These are phyloP conservation scores for Stagonosporopsis rhizophila DNA, from an alignment of 2,329 filamentous ascomycete genomes.

Conservation along the genomic window DNA sequence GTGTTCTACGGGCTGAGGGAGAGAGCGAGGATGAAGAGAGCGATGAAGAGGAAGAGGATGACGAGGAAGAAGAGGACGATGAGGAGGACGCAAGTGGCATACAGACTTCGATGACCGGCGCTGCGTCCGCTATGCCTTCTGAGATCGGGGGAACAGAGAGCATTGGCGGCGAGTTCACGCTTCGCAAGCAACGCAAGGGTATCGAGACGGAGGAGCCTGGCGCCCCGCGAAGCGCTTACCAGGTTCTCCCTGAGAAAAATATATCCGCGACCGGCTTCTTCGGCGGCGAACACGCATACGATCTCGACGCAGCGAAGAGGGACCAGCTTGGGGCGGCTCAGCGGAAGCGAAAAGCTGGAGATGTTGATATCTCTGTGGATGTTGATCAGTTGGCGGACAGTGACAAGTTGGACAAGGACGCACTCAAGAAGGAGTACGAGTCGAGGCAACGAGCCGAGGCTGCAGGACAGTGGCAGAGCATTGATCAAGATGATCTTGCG, in stretches of 20 bases:
- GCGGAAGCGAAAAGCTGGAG: slow-evolving; percentile 88
- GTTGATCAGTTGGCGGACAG: slow-evolving; percentile 77
- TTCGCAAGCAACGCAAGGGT: slow-evolving; percentile 81
- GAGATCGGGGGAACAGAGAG: slow-evolving; percentile 79
- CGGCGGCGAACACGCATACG: slow-evolving; percentile 91
- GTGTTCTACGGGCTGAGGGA: slow-evolving; percentile 82
- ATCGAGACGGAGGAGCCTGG: slow-evolving; percentile 85
- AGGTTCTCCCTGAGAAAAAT: slow-evolving; percentile 87
- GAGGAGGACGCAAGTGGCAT: slow-evolving; percentile 65
- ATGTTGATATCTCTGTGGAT: slow-evolving; percentile 92
- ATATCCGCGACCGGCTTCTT: slow-evolving; percentile 92
- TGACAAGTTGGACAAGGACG: slow-evolving; percentile 84
- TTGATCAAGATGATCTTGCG: slow-evolving; percentile 86
- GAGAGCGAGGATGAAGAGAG: slow-evolving; percentile 73
- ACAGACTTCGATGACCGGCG: slow-evolving; percentile 71
- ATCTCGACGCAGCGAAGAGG: slow-evolving; percentile 68
- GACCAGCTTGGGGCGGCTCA: slow-evolving; percentile 80
- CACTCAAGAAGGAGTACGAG: slow-evolving; percentile 81
- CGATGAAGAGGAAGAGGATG: slow-evolving; percentile 64
- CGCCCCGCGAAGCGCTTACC: slow-evolving; percentile 78
- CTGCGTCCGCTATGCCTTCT: slow-evolving; percentile 80
- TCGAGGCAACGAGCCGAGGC: slow-evolving; percentile 69
- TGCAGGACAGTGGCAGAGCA: slow-evolving; percentile 70
- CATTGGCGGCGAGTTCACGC: slow-evolving; percentile 85
- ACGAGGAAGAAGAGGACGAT: slow-evolving; percentile 73